These are phyloP conservation scores for Nepenthes mirabilis DNA, from an alignment of 148 eudicot genomes.

Conservation along the genomic window DNA sequence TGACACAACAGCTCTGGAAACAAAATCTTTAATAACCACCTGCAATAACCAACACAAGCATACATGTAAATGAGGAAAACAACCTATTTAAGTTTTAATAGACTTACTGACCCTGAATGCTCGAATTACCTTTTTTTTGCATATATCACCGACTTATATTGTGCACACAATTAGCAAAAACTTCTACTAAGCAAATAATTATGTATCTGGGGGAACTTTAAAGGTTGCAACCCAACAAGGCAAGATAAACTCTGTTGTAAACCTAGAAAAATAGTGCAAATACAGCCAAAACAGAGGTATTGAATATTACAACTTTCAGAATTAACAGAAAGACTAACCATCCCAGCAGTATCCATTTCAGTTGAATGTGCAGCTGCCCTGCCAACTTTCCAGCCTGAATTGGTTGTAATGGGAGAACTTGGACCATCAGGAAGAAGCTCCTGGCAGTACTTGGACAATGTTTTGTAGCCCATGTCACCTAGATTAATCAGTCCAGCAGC, in stretches of 20 bases:
- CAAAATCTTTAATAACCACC: constrained; percentile 85
- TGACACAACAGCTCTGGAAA: constrained; percentile 65
- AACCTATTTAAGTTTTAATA: not conserved
- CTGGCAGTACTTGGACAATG: constrained; percentile 73
- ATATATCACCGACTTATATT: no score
- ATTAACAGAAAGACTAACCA: constrained; percentile 29
- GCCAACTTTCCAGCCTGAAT: constrained; percentile 52
- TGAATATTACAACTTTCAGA: not conserved
- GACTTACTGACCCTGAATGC: not conserved
- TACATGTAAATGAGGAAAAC: not conserved
- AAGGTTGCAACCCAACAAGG: no score
- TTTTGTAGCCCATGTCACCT: constrained; percentile 83
- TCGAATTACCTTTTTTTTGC: no score
- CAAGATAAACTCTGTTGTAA: not conserved
- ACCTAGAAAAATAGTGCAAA: not conserved
- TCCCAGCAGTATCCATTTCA: constrained; percentile 70
- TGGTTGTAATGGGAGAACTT: constrained; percentile 50
- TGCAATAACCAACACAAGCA: constrained; percentile 21
- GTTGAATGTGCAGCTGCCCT: constrained; percentile 42
- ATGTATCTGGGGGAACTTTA: no score
- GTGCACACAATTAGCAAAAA: no score
- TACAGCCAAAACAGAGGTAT: not conserved
- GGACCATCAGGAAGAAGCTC: constrained; percentile 81
- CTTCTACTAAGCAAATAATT: no score
- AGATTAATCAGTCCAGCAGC: constrained; percentile 76